A percentile compares a stretch with the other conserved stretches of the same genome.
Conservation (phyloP, 257 asterid species). For the Solanum peruvianum region DNA sequence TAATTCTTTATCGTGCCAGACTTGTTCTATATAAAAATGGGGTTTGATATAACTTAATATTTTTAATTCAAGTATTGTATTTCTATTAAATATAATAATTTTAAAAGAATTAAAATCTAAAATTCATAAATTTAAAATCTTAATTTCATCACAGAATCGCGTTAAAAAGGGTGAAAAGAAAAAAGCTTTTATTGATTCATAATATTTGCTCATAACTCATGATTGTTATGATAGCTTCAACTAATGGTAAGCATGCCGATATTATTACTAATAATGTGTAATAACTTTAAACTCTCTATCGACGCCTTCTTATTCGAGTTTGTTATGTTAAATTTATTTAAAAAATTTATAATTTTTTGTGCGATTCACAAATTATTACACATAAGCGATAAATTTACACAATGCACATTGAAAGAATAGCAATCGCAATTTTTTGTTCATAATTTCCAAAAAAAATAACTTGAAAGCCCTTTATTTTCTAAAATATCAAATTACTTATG, state of each 20-base stretch:
- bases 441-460: background rate
- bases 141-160: background rate
- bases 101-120: fast-evolving
- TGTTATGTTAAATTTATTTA: background rate
- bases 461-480: background rate
- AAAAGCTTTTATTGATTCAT: background rate
- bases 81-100: background rate
- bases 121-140: background rate
- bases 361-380: background rate
- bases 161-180: background rate
- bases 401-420: background rate
- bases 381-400: fast-evolving
- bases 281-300: background rate
- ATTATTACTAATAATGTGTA: background rate
- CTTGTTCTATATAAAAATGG: background rate
- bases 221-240: constrained; percentile 1
- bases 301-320: background rate
- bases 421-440: background rate
- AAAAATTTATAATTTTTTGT: background rate
- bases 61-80: background rate
- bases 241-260: background rate
- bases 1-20: background rate
- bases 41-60: background rate
- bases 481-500: background rate
- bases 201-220: background rate